Evolutionary conservation across 2,329 filamentous ascomycete species (phyloP).

Genomic region (Colletotrichum godetiae): DNA sequence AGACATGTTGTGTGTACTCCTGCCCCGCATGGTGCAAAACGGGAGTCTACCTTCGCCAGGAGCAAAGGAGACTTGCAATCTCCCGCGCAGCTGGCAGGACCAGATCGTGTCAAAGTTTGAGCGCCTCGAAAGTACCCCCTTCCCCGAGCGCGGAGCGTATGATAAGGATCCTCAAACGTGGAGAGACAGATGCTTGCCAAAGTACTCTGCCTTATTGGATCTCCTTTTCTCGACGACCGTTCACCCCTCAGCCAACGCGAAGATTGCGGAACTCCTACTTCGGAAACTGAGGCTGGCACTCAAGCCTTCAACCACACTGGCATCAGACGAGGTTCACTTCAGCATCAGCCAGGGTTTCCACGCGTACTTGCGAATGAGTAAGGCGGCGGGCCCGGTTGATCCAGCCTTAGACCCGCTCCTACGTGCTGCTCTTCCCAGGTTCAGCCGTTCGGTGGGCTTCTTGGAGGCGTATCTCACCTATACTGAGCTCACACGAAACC

Average conservation of each 20-base stretch:
- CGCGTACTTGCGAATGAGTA: conserved; percentile 75
- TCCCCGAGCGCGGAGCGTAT: conserved; percentile 72
- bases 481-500: conserved; percentile 50
- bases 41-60: conserved; percentile 64
- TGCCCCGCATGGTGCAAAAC: conserved; percentile 72
- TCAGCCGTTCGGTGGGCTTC: conserved; percentile 74
- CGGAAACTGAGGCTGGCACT: conserved; percentile 75
- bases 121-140: conserved; percentile 70
- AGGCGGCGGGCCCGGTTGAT: conserved; percentile 68
- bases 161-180: conserved; percentile 71
- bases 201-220: conserved; percentile 75
- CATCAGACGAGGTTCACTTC: conserved; percentile 75
- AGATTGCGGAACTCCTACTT: conserved; percentile 73
- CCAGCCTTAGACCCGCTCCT: conserved; percentile 72
- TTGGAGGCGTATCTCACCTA: conserved; percentile 72
- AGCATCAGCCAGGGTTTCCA: conserved; percentile 81
- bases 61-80: conserved; percentile 64
- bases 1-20: conserved; percentile 74
- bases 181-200: conserved; percentile 72
- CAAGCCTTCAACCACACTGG: conserved; percentile 67
- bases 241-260: conserved; percentile 73
- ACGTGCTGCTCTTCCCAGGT: conserved; percentile 73
- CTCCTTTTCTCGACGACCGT: conserved; percentile 71
- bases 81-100: conserved; percentile 78
- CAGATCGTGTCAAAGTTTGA: conserved; percentile 79